Evolutionary conservation across 202 grass and related monocot species (phyloP).

Genomic region (Dendrocalamus latiflorus): DNA sequence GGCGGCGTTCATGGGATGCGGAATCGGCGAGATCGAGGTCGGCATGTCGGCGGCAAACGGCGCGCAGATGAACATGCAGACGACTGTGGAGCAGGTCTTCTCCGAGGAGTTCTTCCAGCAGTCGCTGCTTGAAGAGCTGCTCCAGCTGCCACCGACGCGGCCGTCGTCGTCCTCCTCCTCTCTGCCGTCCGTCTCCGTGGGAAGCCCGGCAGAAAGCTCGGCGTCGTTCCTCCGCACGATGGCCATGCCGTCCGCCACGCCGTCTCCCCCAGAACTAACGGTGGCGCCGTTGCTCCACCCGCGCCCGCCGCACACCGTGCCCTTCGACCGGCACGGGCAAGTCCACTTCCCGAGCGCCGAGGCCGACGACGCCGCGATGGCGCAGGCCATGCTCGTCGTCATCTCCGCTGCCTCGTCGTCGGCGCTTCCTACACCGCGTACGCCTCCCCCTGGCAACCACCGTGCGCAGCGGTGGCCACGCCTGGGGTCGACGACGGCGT

Average conservation of each 20-base stretch:
- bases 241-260: neutral
- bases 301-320: conserved; percentile 2
- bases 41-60: conserved; percentile 36
- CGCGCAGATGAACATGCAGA: conserved; percentile 16
- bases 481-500: conserved; percentile 19
- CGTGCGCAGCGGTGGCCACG: neutral
- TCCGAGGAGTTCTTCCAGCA: conserved; percentile 78
- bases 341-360: conserved; percentile 44
- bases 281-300: neutral
- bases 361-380: conserved; percentile 59
- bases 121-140: conserved; percentile 39
- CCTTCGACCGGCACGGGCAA: neutral
- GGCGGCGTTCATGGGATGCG: conserved; percentile 76
- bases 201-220: conserved; percentile 48
- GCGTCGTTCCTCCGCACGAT: conserved; percentile 17
- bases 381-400: conserved; percentile 67
- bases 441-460: neutral
- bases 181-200: conserved; percentile 56
- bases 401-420: conserved; percentile 50
- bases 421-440: neutral
- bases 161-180: conserved; percentile 65
- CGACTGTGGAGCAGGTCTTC: conserved; percentile 65
- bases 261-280: neutral
- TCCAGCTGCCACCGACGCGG: conserved; percentile 32
- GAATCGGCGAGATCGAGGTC: conserved; percentile 80